These are phyloP conservation scores for Xylaria polymorpha DNA, from an alignment of 2,329 filamentous ascomycete genomes.

Conservation along the genomic window DNA sequence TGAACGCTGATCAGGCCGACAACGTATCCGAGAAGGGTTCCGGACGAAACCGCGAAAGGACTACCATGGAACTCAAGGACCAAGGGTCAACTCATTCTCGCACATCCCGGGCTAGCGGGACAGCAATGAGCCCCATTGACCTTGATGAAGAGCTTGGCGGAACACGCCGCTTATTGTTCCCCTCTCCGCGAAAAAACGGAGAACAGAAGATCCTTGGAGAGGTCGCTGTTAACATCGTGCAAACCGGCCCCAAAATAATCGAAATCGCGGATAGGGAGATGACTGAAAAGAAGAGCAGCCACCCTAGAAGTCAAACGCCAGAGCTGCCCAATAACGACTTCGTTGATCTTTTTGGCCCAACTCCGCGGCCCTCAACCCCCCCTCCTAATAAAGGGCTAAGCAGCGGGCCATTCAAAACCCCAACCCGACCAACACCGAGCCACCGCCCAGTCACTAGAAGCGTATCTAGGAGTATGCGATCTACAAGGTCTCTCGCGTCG, in stretches of 20 bases:
- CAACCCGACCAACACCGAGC: slow-evolving; percentile 69
- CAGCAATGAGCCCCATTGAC: slow-evolving; percentile 67
- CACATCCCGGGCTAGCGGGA: slow-evolving; percentile 66
- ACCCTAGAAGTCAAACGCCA: slow-evolving; percentile 52
- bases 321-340: slow-evolving; percentile 52
- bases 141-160: slow-evolving; percentile 64
- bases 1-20: slow-evolving; percentile 47
- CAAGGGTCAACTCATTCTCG: slow-evolving; percentile 63
- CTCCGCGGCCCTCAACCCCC: slow-evolving; percentile 63
- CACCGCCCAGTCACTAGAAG: slow-evolving; percentile 71
- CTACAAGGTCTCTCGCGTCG: slow-evolving; percentile 58
- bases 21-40: slow-evolving; percentile 49
- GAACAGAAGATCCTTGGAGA: slow-evolving; percentile 71
- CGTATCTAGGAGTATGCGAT: slow-evolving; percentile 67
- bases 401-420: slow-evolving; percentile 67
- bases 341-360: slow-evolving; percentile 74
- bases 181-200: slow-evolving; percentile 76
- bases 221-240: slow-evolving; percentile 64
- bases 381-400: slow-evolving; percentile 63
- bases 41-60: slow-evolving; percentile 37
- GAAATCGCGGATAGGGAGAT: slow-evolving; percentile 51
- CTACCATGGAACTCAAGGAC: slow-evolving; percentile 39
- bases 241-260: slow-evolving; percentile 55
- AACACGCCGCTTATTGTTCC: slow-evolving; percentile 79
- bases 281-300: slow-evolving; percentile 59